Base-by-base conservation (phyloP, 1,284 basidiomycete species). In the Malassezia slooffiae region DNA sequence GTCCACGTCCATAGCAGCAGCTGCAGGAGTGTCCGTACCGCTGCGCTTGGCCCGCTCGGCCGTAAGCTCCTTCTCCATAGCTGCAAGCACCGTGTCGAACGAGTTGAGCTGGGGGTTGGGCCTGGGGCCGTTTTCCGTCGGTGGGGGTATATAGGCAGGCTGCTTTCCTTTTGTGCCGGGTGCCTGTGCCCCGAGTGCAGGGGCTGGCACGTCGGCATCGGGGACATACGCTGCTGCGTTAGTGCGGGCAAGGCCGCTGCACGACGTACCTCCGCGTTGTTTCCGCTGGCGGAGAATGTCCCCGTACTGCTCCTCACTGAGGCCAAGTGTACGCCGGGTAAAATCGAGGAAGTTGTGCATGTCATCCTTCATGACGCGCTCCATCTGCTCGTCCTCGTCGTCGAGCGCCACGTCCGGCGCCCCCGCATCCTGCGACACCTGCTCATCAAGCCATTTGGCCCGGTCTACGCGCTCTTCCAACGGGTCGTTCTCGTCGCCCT, bases 271-370 rank as follows among this genome's bases (percentile, higher is more conserved):
- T 17, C 45, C 45, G 6, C 40, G 45, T 16, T 33, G 23, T 4
- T 21, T n/a, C 6, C 45, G 39, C 11, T 48, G 40, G 10, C 28
- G 20, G 3, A 48, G 15, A 21, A 48, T 48, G 5, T 38, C 28
- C 11, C 30, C 40, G 19, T 48, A 48, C 32, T 48, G 40, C 1
- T 31, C 31, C 5, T 48, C 46, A 9, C 29, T 22, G 8, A 48
- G 24, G 7, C 46, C 46, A 4, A 48, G 41, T 13, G 34, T 36
- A 11, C 28, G 33, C 7, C 46, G 46, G 10, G 46, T 43, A 20
- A 48, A 48, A 2, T 42, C 40, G 20, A 48, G 26, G 16, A 48
- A 48, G 12, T 35, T 36, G 20, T 35, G 34, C 33, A 45, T 46
- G n/a, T 41, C 43, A 15, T 41, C 22, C 26, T 39, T 44, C 30